Conservation (phyloP, 2,329 filamentous ascomycete species). For the Cryphonectria radicalis region DNA sequence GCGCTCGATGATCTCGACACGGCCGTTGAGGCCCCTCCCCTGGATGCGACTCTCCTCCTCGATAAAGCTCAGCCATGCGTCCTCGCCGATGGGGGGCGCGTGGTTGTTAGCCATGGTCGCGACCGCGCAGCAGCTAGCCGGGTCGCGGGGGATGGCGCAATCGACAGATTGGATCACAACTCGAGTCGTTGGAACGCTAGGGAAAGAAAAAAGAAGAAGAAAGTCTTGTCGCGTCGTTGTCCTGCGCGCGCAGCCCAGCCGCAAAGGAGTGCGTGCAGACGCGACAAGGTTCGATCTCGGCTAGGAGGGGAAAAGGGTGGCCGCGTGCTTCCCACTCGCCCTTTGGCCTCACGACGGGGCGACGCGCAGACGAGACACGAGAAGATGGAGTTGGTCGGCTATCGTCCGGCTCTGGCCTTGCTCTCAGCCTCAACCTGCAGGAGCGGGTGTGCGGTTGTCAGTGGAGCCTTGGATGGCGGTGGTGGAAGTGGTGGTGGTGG, state of each 20-base stretch:
- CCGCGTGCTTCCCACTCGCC: conserved; percentile 1
- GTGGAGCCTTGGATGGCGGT: conserved; percentile 5
- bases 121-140: conserved; percentile 1
- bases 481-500: conserved; percentile 1
- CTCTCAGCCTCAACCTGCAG: background rate
- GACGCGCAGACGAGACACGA: conserved; percentile 12
- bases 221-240: conserved; percentile 13
- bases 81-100: conserved; percentile 67
- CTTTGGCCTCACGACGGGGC: conserved; percentile 7
- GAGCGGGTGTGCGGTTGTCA: conserved; percentile 14
- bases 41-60: conserved; percentile 66
- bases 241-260: conserved; percentile 7
- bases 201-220: background rate
- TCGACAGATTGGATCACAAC: background rate
- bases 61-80: conserved; percentile 77
- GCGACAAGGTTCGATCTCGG: background rate
- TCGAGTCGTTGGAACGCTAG: background rate
- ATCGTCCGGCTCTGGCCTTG: conserved; percentile 9
- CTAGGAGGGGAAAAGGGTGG: background rate
- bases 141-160: conserved; percentile 11
- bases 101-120: conserved; percentile 44
- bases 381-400: background rate
- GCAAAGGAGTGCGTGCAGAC: background rate
- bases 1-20: conserved; percentile 71
- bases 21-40: conserved; percentile 66